Evolutionary conservation across 345 rosid species (phyloP).

Genomic region (Dipteronia dyeriana): DNA sequence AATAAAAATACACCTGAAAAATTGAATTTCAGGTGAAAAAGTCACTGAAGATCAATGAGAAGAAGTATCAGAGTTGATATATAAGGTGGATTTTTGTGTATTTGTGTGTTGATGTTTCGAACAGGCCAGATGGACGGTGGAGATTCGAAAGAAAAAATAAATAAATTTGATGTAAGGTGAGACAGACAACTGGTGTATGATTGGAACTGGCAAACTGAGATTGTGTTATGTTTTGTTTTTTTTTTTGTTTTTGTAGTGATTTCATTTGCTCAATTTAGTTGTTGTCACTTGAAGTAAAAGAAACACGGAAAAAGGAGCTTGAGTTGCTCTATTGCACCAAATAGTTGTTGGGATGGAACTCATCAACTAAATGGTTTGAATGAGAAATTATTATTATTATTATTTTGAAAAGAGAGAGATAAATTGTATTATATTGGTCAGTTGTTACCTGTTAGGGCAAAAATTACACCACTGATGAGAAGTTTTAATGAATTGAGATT

Average conservation of each 20-base stretch:
- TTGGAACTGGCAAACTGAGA: constrained; percentile 30
- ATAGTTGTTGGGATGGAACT: constrained; percentile 55
- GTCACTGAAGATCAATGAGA: neutral
- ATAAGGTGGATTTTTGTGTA: constrained; percentile 7
- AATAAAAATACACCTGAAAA: constrained; percentile 29
- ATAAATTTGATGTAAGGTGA: constrained; percentile 4
- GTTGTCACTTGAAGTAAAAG: constrained; percentile 44
- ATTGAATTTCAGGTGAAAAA: neutral
- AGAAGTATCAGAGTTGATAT: constrained; percentile 14
- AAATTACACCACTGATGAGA: neutral
- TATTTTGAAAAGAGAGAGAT: too few relatives aligned
- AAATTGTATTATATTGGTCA: neutral
- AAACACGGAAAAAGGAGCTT: constrained; percentile 26
- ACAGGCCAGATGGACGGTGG: too few relatives aligned
- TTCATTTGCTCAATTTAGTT: constrained; percentile 31
- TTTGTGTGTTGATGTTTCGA: neutral
- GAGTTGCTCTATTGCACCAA: constrained; percentile 44
- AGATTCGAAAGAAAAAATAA: too few relatives aligned
- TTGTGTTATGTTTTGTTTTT: neutral
- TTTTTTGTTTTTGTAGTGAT: constrained; percentile 3
- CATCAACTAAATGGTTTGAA: constrained; percentile 37
- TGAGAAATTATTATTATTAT: constrained; percentile 6
- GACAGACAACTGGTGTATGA: constrained; percentile 23
- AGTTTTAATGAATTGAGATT: too few relatives aligned
- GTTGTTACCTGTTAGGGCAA: neutral